These are phyloP conservation scores for Cladorrhinum sp. DNA, from an alignment of 2,329 filamentous ascomycete species.

Conservation along the genomic window DNA sequence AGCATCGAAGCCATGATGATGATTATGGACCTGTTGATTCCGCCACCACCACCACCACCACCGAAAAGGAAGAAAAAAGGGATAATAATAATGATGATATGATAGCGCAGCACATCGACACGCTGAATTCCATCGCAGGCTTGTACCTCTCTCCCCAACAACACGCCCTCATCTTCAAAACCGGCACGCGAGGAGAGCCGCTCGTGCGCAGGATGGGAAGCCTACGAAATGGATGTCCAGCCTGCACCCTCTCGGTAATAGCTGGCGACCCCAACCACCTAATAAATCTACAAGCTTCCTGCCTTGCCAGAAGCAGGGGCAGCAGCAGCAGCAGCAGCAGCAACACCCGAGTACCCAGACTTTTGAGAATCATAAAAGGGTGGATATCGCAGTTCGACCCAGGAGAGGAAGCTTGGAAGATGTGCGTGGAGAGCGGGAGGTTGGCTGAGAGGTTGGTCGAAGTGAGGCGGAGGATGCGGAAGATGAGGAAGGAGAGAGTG, in stretches of 20 bases:
- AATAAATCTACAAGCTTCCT: constrained; percentile 43
- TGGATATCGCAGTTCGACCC: constrained; percentile 34
- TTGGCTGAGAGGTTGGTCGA: not conserved
- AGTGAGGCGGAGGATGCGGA: not conserved
- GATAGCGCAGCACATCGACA: too few species aligned
- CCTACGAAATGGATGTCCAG: constrained; percentile 41
- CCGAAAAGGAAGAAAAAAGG: too few species aligned
- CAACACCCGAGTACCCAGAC: constrained; percentile 32
- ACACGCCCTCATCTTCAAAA: too few species aligned
- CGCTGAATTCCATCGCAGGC: too few species aligned
- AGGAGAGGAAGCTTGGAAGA: not conserved
- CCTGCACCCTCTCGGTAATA: constrained; percentile 50
- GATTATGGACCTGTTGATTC: too few species aligned
- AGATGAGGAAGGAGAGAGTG: not conserved
- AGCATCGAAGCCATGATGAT: too few species aligned
- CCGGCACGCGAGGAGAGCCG: too few species aligned
- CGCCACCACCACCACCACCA: not conserved
- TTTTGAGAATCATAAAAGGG: constrained; percentile 41
- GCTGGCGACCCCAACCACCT: constrained; percentile 44
- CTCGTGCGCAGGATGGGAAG: not conserved
- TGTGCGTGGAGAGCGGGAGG: not conserved
- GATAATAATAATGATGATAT: too few species aligned
- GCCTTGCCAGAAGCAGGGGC: constrained; percentile 37
- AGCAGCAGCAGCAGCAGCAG: constrained; percentile 36
- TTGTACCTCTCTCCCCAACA: too few species aligned